phyloP scores from a whole-genome alignment of 2,329 filamentous ascomycete genomes.

The Aspergillus caelatus region DNA sequence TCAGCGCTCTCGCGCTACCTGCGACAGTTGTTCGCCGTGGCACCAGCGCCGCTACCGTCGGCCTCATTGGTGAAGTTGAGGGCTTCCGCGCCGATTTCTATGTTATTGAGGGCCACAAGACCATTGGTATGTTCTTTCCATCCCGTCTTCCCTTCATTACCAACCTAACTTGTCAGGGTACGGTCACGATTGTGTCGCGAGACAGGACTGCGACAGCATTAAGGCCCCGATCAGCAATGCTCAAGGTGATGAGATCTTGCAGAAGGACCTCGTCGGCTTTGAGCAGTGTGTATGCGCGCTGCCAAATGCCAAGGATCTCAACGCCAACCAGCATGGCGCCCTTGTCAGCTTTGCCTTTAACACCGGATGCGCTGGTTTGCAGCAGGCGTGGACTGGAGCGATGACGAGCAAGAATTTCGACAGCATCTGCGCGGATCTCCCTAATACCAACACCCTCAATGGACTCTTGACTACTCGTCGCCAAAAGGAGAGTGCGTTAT shows the following conservation, averaged over 20 bases:
- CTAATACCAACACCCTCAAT: constrained; percentile 5
- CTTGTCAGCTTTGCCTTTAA: constrained; percentile 11
- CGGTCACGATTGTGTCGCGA: constrained; percentile 9
- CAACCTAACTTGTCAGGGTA: background rate
- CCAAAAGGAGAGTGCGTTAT: constrained; percentile 5
- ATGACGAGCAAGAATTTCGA: constrained; percentile 10
- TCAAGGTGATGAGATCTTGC: constrained; percentile 4
- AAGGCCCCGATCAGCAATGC: constrained; percentile 1
- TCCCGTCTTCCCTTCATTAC: background rate
- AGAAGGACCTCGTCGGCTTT: constrained; percentile 7
- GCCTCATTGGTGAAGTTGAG: constrained; percentile 2
- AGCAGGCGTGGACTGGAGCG: constrained; percentile 4
- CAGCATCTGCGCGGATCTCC: constrained; percentile 1
- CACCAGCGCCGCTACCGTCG: constrained; percentile 1
- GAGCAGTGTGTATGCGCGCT: constrained; percentile 4
- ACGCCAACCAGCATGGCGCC: constrained; percentile 11
- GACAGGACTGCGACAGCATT: constrained; percentile 8
- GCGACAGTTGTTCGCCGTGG: constrained; percentile 2
- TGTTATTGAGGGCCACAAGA: constrained; percentile 10
- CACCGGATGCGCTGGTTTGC: constrained; percentile 6
- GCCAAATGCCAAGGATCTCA: constrained; percentile 9
- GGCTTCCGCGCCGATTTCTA: constrained; percentile 8
- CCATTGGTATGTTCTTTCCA: background rate
- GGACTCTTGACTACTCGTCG: constrained; percentile 4
- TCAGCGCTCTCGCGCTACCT: background rate